phyloP scores from a whole-genome alignment of 768 basidiomycete species.

The Xerocomellus dryophilus region DNA sequence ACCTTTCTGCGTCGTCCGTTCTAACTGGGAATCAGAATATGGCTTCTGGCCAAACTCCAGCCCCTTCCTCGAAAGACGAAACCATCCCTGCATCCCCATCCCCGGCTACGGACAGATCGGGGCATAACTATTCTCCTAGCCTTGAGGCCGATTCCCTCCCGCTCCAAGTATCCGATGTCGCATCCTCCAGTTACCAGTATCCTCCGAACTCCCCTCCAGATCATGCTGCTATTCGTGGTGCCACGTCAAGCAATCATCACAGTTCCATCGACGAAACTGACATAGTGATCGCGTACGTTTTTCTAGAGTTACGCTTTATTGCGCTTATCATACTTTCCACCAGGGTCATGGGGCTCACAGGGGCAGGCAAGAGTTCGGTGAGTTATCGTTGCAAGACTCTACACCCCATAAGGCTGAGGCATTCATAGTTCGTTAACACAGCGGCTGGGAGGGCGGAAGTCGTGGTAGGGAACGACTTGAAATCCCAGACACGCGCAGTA shows the following conservation, averaged over 20 bases:
- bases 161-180: neutral
- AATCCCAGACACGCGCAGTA: constrained; percentile 7
- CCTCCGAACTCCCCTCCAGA: neutral
- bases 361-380: constrained; percentile 19
- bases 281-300: constrained; percentile 20
- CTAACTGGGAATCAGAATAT: neutral
- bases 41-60: neutral
- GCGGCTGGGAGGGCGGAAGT: neutral
- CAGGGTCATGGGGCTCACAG: constrained; percentile 19
- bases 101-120: neutral
- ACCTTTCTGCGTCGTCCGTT: neutral
- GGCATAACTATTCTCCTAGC: neutral
- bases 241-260: neutral
- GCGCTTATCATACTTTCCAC: neutral
- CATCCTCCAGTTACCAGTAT: neutral
- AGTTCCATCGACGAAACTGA: neutral
- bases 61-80: neutral
- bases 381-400: neutral
- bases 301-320: neutral
- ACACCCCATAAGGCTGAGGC: neutral
- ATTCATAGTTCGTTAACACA: constrained; percentile 13
- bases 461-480: neutral
- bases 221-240: neutral
- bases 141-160: neutral
- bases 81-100: neutral